Percentiles rank a stretch among this genome's conserved stretches.
Conservation (phyloP, 176 grass and related monocot species). For the Aegilops umbellulata region DNA sequence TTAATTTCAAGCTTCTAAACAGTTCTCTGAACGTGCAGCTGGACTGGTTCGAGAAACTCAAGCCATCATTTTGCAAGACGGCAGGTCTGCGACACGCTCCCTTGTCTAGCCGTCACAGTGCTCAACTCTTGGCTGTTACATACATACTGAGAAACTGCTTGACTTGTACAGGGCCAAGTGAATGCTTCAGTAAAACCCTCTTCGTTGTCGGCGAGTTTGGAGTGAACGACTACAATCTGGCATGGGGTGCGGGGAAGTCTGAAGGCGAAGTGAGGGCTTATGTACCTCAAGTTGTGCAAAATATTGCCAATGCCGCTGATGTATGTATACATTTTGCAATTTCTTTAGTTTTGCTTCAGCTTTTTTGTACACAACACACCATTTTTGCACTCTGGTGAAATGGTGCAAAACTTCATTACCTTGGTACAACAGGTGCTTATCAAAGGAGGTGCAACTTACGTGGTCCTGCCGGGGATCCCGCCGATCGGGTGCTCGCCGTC, state of each 20-base stretch:
- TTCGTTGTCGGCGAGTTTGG: conserved; percentile 21
- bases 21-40: conserved; percentile 41
- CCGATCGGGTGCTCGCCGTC: conserved; percentile 16
- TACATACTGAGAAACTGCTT: background rate
- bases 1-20: background rate
- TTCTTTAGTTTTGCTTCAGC: background rate
- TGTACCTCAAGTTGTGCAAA: background rate
- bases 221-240: conserved; percentile 6
- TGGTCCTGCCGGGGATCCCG: conserved; percentile 32
- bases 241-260: background rate
- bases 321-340: background rate
- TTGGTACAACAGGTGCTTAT: conserved; percentile 2
- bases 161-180: background rate
- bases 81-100: background rate
- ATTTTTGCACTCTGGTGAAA: background rate
- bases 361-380: background rate
- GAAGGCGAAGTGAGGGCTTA: background rate
- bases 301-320: background rate
- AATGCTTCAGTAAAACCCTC: background rate
- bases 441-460: background rate
- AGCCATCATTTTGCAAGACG: conserved; percentile 36
- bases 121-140: background rate
- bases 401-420: background rate
- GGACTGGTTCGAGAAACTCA: conserved; percentile 50
- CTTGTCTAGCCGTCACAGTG: background rate